phyloP scores from a whole-genome alignment of 805 yeast genomes.

The Saccharomycopsis babjevae region DNA sequence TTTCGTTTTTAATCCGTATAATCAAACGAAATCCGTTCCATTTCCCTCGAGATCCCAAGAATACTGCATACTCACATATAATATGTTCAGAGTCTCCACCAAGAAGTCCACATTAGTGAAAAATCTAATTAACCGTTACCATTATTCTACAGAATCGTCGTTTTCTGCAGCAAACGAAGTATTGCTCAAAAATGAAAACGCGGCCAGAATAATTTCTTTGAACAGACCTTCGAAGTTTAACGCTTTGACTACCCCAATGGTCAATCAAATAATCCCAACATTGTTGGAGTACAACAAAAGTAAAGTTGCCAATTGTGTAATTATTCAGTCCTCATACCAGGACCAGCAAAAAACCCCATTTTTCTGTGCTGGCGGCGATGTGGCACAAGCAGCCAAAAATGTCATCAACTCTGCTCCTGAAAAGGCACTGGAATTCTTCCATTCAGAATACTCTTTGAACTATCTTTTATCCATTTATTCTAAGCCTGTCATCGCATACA shows the following conservation, averaged over 20 bases:
- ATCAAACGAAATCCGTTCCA: no score
- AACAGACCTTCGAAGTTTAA: constrained; percentile 79
- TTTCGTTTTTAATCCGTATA: no score
- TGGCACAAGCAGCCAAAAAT: constrained; percentile 61
- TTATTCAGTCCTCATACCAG: constrained; percentile 50
- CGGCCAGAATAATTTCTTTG: constrained; percentile 62
- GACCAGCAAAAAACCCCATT: constrained; percentile 32
- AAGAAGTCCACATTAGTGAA: not conserved
- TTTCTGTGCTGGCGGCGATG: constrained; percentile 96
- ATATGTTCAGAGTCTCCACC: not conserved
- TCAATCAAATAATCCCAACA: constrained; percentile 59
- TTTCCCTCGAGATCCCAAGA: no score
- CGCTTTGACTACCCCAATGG: constrained; percentile 73
- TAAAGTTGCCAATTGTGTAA: constrained; percentile 39
- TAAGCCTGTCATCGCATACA: constrained; percentile 77
- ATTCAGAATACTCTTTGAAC: constrained; percentile 72
- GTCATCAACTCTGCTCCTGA: constrained; percentile 38
- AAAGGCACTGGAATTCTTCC: constrained; percentile 57
- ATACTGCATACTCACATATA: not conserved
- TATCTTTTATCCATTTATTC: constrained; percentile 64
- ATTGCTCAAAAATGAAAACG: constrained; percentile 43
- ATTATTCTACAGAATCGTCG: not conserved
- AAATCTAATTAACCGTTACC: not conserved
- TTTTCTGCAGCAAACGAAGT: constrained; percentile 3
- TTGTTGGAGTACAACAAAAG: constrained; percentile 69